Evolutionary conservation across 805 yeast genomes (phyloP), one percentile per base, ranked within the genome.

Genomic region (Zygosaccharomyces gambellarensis): DNA sequence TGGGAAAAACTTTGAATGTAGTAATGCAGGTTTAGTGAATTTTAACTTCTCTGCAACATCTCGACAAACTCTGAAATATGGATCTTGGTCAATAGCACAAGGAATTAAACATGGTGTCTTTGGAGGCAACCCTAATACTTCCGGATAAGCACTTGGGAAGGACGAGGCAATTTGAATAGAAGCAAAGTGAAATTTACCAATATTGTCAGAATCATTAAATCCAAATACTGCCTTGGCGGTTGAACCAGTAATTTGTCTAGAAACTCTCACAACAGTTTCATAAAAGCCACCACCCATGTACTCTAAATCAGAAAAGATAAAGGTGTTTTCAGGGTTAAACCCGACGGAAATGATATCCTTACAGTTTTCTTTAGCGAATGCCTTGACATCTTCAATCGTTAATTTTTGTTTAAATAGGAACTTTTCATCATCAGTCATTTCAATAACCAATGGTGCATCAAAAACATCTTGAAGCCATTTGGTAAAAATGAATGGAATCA

Each of bases 61-160:
- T 72, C 99, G 80, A 71, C 96, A 88, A 21, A 94, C 95, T 71
- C 99, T 80, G 76, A 94, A 94, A 71, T 94, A 94, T 28, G 99
- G 98, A 70, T 94, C 99, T 75, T 92, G 99, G 68, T 94, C 99
- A 67, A 94, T 94, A 43, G 99, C 99, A 77, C 99, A 94, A 36
- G 99, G 99, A 69, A 94, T 94, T 69, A 94, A 76, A 71, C 96
- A 89, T 54, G 97, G 98, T 0, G 97, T 89, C 73, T 90, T 94
- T 43, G 83, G 75, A 41, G 95, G 88, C 61, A 84, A 71, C 5
- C 88, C 97, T 59, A 94, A 79, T 22, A 94, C 86, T 55, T 85
- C 96, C 2, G 98, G 99, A 79, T 88, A 94, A 11, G 97, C 87
- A 43, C 92, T 87, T 51, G 97, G 95, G 75, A 94, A 92, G 1